Evolutionary conservation across 139 green algal genomes (phyloP).

Genomic region (Eudorina sp.): DNA sequence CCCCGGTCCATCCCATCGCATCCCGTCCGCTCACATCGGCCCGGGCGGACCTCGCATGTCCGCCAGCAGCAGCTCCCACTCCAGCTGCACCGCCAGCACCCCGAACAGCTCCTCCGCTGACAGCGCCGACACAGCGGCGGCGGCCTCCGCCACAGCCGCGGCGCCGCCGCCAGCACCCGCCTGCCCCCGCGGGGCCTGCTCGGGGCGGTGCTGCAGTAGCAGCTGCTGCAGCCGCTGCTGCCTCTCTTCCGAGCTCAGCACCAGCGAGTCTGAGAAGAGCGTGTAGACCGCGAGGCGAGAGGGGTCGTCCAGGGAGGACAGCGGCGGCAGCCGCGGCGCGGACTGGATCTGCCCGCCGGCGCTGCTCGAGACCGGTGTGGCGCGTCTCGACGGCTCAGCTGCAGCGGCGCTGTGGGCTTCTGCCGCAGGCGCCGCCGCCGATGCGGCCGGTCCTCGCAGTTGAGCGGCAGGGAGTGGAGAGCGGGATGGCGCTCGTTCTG

Average conservation of each 20-base stretch:
- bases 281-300: background rate
- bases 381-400: too few species aligned
- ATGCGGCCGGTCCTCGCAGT: too few species aligned
- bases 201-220: too few species aligned
- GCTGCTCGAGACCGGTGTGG: too few species aligned
- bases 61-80: slow-evolving; percentile 1
- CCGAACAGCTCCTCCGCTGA: background rate
- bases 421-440: too few species aligned
- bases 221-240: slow-evolving; percentile 4
- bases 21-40: background rate
- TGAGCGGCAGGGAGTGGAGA: too few species aligned
- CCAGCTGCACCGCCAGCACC: background rate
- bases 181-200: background rate
- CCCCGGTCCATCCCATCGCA: too few species aligned
- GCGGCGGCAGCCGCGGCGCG: background rate
- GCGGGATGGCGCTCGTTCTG: too few species aligned
- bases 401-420: too few species aligned
- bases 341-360: too few species aligned
- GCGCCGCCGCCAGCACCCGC: background rate
- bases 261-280: background rate
- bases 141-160: background rate
- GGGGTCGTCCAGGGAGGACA: background rate
- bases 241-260: background rate
- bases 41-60: background rate
- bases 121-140: background rate